A percentile compares a stretch with the other conserved stretches of the same genome.
phyloP scores from a whole-genome alignment of 2,329 filamentous ascomycete genomes.

The Pyrenophora tritici-repentis region DNA sequence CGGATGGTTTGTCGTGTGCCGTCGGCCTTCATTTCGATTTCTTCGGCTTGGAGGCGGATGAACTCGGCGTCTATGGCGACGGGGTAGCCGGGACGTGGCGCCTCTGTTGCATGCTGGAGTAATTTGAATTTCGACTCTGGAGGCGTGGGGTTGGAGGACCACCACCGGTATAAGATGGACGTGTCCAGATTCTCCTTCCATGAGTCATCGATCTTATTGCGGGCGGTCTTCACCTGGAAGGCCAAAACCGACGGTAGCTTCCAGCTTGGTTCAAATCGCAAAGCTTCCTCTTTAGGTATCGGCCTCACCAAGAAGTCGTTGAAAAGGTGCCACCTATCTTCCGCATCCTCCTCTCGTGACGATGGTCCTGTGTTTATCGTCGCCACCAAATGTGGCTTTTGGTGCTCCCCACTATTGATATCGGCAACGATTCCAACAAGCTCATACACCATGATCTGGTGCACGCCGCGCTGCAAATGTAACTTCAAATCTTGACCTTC shows the following conservation, averaged over 20 bases:
- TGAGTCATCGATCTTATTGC: slow-evolving; percentile 79
- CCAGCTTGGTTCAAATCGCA: slow-evolving; percentile 89
- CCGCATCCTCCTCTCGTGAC: slow-evolving; percentile 61
- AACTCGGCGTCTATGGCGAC: slow-evolving; percentile 96
- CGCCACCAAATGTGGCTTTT: slow-evolving; percentile 88
- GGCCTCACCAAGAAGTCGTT: slow-evolving; percentile 94
- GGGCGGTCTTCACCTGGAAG: slow-evolving; percentile 80
- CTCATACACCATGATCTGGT: slow-evolving; percentile 87
- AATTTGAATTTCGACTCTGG: slow-evolving; percentile 63
- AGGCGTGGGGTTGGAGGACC: slow-evolving; percentile 51
- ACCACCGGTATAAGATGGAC: slow-evolving; percentile 79
- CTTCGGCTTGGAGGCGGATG: slow-evolving; percentile 86
- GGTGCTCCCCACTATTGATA: slow-evolving; percentile 81
- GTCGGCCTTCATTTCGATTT: slow-evolving; percentile 95
- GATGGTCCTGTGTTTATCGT: slow-evolving; percentile 83
- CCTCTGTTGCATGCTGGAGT: slow-evolving; percentile 64
- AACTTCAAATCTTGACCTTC: slow-evolving; percentile 87
- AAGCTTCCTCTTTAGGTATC: slow-evolving; percentile 78
- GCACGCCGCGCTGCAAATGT: slow-evolving; percentile 77
- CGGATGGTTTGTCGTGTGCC: slow-evolving; percentile 90
- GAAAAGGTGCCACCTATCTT: slow-evolving; percentile 90
- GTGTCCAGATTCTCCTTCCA: slow-evolving; percentile 89
- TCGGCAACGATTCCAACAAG: slow-evolving; percentile 88
- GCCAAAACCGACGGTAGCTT: slow-evolving; percentile 87
- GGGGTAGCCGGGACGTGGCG: slow-evolving; percentile 71